Conservation (phyloP, 805 yeast genomes). For the Isabelozyma heimii region DNA sequence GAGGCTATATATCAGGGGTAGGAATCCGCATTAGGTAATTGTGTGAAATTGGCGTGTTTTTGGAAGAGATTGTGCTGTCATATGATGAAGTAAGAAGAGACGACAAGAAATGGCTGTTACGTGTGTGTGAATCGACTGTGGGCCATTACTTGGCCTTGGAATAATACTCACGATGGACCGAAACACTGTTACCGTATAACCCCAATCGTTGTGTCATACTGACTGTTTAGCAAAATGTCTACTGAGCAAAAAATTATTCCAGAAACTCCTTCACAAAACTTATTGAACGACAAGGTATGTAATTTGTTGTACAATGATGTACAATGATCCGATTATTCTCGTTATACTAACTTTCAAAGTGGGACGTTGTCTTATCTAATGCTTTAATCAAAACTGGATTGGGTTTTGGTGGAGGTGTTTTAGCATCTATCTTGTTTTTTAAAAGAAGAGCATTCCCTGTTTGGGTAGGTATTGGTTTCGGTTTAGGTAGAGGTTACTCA, state of each 20-base stretch:
- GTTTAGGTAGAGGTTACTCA: conserved; percentile 95
- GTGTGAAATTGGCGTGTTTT: no score
- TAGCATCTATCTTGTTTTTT: conserved; percentile 85
- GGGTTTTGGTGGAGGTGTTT: conserved; percentile 95
- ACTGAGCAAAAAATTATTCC: conserved; percentile 29
- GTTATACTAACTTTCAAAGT: conserved; percentile 25
- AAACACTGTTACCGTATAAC: no score
- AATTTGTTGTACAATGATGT: no score
- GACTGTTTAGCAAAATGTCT: conserved; percentile 12
- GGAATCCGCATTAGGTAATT: no score
- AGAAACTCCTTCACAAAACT: conserved; percentile 46
- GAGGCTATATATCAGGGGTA: no score
- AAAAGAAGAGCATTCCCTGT: conserved; percentile 97
- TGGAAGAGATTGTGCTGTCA: no score
- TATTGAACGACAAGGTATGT: conserved; percentile 56
- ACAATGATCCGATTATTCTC: background rate
- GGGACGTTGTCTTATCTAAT: conserved; percentile 97
- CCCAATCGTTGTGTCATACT: no score
- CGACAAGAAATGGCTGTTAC: no score
- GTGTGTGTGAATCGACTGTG: no score
- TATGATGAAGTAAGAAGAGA: no score
- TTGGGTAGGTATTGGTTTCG: conserved; percentile 96
- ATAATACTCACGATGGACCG: no score
- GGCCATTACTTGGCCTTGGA: no score
- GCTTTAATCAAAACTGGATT: conserved; percentile 91